Evolutionary conservation across 768 basidiomycete genomes (phyloP), one percentile per base, ranked within the genome.

Genomic region (Kwoniella newhampshirensis): DNA sequence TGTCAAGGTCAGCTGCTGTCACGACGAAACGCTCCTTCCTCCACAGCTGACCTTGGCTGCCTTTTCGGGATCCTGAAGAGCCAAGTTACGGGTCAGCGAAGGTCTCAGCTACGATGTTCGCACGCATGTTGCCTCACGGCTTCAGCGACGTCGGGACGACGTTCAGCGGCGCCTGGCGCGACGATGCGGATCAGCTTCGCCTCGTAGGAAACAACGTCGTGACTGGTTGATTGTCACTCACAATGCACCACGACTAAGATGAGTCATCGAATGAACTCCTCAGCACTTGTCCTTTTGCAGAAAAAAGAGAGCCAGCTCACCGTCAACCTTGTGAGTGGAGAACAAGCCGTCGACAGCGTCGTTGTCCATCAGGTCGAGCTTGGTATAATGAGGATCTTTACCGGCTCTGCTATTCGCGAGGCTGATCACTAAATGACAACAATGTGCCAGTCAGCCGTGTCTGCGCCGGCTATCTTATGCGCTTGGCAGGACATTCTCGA

Each of bases 181-280:
- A 20, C 2, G 26, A 3, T 35, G 21, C 39, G 23, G n/a, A n/a
- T 70, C 59, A 69, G 61, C 54, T 55, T 20, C n/a, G n/a, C n/a
- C n/a, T n/a, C n/a, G n/a, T n/a, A n/a, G n/a, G n/a, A n/a, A n/a
- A n/a, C n/a, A n/a, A n/a, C n/a, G n/a, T n/a, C n/a, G n/a, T n/a
- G n/a, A n/a, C n/a, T n/a, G n/a, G n/a, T n/a, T n/a, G 17, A 35
- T 35, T 13, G 17, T 18, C 17, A 43, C 70, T 48, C 40, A 68
- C 92, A 96, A 71, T 98, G 94, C 15, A 98, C 85, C 36, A 97
- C 84, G 85, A 87, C 74, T 70, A n/a, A n/a, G n/a, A n/a, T n/a
- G n/a, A n/a, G n/a, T n/a, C n/a, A 30, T 18, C 26, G 4, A 18
- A 27, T 45, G 35, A 47, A 28, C 48, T 28, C 23, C 13, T 39